A percentile compares a stretch with the other conserved stretches of the same genome.
Conservation (phyloP, 805 yeast genomes). For the Nakazawaea wickerhamii region DNA sequence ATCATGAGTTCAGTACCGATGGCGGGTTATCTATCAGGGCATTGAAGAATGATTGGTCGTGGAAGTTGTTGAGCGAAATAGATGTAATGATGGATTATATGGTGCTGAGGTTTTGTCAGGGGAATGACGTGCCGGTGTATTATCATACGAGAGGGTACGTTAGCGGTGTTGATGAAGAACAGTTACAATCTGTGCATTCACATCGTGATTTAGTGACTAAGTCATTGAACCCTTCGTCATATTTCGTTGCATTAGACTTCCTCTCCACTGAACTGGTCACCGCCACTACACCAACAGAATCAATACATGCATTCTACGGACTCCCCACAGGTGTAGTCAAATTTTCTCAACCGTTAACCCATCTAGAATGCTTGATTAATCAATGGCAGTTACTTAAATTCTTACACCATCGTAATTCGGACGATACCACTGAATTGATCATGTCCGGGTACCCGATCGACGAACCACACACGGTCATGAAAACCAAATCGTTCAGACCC, state of each 20-base stretch:
- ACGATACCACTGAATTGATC: neutral
- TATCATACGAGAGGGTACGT: neutral
- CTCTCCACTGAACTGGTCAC: constrained; percentile 17
- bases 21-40: neutral
- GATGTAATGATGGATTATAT: constrained; percentile 20
- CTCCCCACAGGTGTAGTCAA: too few relatives aligned
- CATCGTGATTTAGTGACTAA: neutral
- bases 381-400: constrained; percentile 22
- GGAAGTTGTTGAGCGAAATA: neutral
- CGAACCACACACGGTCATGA: neutral
- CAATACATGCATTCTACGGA: too few relatives aligned
- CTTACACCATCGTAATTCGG: neutral
- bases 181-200: too few relatives aligned
- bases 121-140: constrained; percentile 18
- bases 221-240: neutral
- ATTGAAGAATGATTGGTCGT: neutral
- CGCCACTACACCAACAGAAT: constrained; percentile 19
- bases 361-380: constrained; percentile 24
- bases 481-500: constrained; percentile 6
- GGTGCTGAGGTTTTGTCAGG: constrained; percentile 21
- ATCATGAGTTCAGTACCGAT: neutral
- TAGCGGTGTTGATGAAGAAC: neutral
- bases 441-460: neutral
- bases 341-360: constrained; percentile 23
- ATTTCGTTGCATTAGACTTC: neutral